Base-by-base conservation (phyloP, 164 flowering plant genomes). In the Liquidambar formosana region DNA sequence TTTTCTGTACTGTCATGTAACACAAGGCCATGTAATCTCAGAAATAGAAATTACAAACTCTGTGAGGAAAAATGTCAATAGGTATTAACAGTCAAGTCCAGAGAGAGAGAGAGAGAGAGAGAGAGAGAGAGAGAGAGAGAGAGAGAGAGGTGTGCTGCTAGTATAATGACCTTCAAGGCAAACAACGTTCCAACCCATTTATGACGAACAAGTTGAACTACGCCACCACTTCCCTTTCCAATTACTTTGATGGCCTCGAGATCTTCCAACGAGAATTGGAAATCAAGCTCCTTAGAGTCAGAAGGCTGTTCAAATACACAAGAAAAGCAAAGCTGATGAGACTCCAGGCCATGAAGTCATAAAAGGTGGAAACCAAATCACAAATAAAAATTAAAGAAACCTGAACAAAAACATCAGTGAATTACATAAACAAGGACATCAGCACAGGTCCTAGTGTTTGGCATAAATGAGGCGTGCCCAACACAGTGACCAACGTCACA, bases 141-240 rank as follows among this genome's bases (percentile, higher is more conserved):
- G n/a, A n/a, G n/a, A n/a, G n/a, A n/a, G n/a, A n/a, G n/a, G n/a
- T n/a, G 0, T 54, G 27, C 45, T 48, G 27, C 26, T 49, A 33
- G n/a, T 15, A 33, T 45, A 73, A 73, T 69, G 45, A 88, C 93
- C 93, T 88, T 89, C 75, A 89, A 78, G 25, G 91, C 99, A 80
- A 86, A 95, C 23, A 91, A 76, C 33, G 71, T 82, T 54, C 96
- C 97, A 70, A 76, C 79, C 94, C 93, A 95, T 82, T 95, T 95
- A 76, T 93, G 99, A 18, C 94, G 92, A 72, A 95, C 99, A 77
- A 95, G 96, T 84, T 95, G 99, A 73, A 95, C 98, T 4, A 95
- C 88, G 47, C 99, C 99, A 48, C 99, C 96, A 79, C 98, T 91
- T 69, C 99, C 99, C 76, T 95, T 95, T 18, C 99, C 99, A 61